These are phyloP conservation scores for Fusarium bulbicola DNA, from an alignment of 2,329 filamentous ascomycete genomes.

Conservation along the genomic window DNA sequence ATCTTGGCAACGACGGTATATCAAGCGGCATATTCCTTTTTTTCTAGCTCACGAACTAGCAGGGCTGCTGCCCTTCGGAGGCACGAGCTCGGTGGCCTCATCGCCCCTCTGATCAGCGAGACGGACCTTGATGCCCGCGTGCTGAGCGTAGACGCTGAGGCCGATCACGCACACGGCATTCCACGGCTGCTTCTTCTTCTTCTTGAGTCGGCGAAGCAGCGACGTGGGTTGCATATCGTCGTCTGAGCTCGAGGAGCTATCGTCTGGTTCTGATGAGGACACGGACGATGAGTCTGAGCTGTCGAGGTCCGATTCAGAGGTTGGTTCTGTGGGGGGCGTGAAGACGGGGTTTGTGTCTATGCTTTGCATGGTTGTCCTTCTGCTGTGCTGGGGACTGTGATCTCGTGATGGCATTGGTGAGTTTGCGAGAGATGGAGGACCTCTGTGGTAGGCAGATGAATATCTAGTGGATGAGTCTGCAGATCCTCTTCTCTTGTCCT, in stretches of 20 bases:
- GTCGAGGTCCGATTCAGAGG: conserved; percentile 16
- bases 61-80: conserved; percentile 15
- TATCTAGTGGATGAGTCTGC: background rate
- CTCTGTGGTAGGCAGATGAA: background rate
- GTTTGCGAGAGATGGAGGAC: background rate
- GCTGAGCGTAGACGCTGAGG: conserved; percentile 51
- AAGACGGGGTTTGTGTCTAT: conserved; percentile 20
- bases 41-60: conserved; percentile 1
- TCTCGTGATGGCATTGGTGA: conserved; percentile 4
- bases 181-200: conserved; percentile 46
- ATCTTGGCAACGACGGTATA: background rate
- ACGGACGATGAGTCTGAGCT: conserved; percentile 36
- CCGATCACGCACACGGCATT: conserved; percentile 55
- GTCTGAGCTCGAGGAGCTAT: conserved; percentile 39
- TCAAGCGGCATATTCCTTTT: background rate
- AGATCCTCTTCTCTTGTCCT: conserved; percentile 16
- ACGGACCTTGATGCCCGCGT: conserved; percentile 47
- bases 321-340: conserved; percentile 26
- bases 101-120: conserved; percentile 46
- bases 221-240: conserved; percentile 8
- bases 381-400: conserved; percentile 3
- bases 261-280: conserved; percentile 30
- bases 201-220: background rate
- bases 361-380: conserved; percentile 18
- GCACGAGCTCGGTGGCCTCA: conserved; percentile 37